Evolutionary conservation across 257 asterid species (phyloP).

Genomic region (Coffea eugenioides): DNA sequence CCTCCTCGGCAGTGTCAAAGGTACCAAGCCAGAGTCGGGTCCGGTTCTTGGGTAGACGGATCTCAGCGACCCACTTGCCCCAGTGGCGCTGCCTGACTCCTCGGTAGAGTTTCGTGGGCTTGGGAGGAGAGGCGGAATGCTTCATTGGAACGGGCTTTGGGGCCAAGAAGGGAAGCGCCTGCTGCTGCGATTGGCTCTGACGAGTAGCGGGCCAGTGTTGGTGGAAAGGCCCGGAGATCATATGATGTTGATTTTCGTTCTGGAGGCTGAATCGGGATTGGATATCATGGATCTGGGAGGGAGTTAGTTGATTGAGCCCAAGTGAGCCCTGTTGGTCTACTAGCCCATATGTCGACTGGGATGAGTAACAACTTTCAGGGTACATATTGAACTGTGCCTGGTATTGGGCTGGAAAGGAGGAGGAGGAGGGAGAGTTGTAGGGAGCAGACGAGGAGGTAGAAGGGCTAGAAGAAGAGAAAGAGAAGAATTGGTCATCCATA

Average conservation of each 20-base stretch:
- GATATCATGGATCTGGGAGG: slow-evolving; percentile 51
- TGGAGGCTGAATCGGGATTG: slow-evolving; percentile 48
- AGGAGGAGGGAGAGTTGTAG: slow-evolving; percentile 27
- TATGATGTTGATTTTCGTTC: slow-evolving; percentile 30
- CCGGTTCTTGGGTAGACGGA: slow-evolving; percentile 87
- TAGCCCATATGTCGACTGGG: slow-evolving; percentile 25
- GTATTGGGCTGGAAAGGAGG: slow-evolving; percentile 18
- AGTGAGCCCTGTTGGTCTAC: slow-evolving; percentile 32
- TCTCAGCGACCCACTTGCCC: slow-evolving; percentile 99
- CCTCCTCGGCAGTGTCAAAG: slow-evolving; percentile 93
- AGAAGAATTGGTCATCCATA: slow-evolving; percentile 8
- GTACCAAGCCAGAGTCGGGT: slow-evolving; percentile 96
- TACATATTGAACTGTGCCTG: slow-evolving; percentile 25
- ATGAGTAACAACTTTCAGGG: slow-evolving; percentile 20
- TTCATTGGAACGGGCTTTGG: slow-evolving; percentile 65
- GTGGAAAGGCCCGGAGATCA: slow-evolving; percentile 20
- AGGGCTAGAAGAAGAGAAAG: slow-evolving; percentile 10
- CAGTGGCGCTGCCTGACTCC: slow-evolving; percentile 99
- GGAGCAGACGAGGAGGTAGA: slow-evolving; percentile 19
- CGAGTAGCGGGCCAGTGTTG: slow-evolving; percentile 21
- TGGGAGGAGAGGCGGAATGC: slow-evolving; percentile 56
- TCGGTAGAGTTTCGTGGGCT: slow-evolving; percentile 85
- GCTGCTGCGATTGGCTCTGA: slow-evolving; percentile 7
- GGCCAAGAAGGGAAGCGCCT: slow-evolving; percentile 30
- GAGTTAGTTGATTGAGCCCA: slow-evolving; percentile 49